Evolutionary conservation across 495 filamentous ascomycete species (phyloP).

Genomic region (Penicillium cinerascens): DNA sequence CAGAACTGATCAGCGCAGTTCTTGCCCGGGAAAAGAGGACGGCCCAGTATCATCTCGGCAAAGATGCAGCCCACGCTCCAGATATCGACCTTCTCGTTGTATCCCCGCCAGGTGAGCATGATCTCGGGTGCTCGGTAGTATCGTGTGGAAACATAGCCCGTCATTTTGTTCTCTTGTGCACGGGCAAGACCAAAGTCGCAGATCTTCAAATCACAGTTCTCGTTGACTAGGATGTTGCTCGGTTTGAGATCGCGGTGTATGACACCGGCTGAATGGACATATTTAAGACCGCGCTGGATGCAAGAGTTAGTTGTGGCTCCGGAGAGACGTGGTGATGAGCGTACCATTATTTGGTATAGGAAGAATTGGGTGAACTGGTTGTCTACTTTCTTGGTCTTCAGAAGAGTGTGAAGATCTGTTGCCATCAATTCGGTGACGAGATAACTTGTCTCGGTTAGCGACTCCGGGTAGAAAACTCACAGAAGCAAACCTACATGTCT

Average conservation of each 20-base stretch:
- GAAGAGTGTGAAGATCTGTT: constrained; percentile 88
- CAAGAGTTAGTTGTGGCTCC: constrained; percentile 21
- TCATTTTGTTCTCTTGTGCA: constrained; percentile 98
- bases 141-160: constrained; percentile 94
- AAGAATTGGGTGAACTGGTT: constrained; percentile 99
- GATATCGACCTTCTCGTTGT: constrained; percentile 97
- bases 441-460: constrained; percentile 56
- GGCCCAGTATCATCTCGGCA: constrained; percentile 96
- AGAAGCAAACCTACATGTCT: constrained; percentile 70
- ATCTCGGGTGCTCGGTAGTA: constrained; percentile 99
- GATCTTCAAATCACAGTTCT: constrained; percentile 98
- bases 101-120: constrained; percentile 99
- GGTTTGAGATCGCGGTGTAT: constrained; percentile 97
- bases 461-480: constrained; percentile 13
- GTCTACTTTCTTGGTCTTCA: constrained; percentile 90
- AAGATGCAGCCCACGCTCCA: constrained; percentile 99
- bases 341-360: constrained; percentile 93
- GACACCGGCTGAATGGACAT: constrained; percentile 97
- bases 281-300: constrained; percentile 87
- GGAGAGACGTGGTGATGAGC: neutral
- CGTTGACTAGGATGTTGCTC: constrained; percentile 97
- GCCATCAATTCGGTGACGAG: constrained; percentile 97
- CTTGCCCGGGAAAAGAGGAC: constrained; percentile 95
- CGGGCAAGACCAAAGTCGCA: constrained; percentile 97
- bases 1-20: constrained; percentile 99